Evolutionary conservation across 768 basidiomycete species (phyloP).

Genomic region (Auriscalpium orientale): DNA sequence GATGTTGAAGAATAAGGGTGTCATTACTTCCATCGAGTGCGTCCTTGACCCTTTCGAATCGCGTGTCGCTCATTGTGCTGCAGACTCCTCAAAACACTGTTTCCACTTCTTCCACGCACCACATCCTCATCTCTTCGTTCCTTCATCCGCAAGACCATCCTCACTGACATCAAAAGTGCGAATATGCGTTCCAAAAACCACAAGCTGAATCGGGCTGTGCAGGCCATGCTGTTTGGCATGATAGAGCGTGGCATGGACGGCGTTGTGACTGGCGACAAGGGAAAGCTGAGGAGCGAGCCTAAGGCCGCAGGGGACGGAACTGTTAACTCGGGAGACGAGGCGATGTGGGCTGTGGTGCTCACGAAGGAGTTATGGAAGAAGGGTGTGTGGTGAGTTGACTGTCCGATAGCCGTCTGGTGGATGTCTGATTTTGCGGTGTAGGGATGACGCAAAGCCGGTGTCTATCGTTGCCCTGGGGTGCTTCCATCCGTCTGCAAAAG

Average conservation of each 20-base stretch:
- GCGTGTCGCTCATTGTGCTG: background rate
- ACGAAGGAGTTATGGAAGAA: constrained; percentile 94
- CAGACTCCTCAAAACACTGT: constrained; percentile 85
- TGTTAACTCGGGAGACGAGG: constrained; percentile 63
- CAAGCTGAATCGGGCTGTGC: constrained; percentile 92
- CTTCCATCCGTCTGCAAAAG: constrained; percentile 89
- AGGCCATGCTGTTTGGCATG: constrained; percentile 94
- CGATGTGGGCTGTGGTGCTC: constrained; percentile 95
- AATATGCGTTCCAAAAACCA: constrained; percentile 87
- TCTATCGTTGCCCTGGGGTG: constrained; percentile 88
- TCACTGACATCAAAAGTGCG: constrained; percentile 87
- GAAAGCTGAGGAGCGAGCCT: constrained; percentile 46
- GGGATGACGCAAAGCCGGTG: constrained; percentile 88
- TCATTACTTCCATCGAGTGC: constrained; percentile 88
- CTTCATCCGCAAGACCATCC: constrained; percentile 87
- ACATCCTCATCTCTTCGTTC: constrained; percentile 77
- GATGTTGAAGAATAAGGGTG: constrained; percentile 87
- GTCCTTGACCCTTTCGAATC: constrained; percentile 20
- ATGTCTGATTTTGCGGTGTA: constrained; percentile 21
- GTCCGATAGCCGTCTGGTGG: background rate
- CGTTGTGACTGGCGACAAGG: constrained; percentile 79
- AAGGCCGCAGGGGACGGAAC: constrained; percentile 32
- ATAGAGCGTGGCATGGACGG: constrained; percentile 86
- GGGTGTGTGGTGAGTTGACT: constrained; percentile 61
- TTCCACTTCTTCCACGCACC: constrained; percentile 91